Conservation (phyloP, 2,329 filamentous ascomycete genomes). For the Calycina herbarum region DNA sequence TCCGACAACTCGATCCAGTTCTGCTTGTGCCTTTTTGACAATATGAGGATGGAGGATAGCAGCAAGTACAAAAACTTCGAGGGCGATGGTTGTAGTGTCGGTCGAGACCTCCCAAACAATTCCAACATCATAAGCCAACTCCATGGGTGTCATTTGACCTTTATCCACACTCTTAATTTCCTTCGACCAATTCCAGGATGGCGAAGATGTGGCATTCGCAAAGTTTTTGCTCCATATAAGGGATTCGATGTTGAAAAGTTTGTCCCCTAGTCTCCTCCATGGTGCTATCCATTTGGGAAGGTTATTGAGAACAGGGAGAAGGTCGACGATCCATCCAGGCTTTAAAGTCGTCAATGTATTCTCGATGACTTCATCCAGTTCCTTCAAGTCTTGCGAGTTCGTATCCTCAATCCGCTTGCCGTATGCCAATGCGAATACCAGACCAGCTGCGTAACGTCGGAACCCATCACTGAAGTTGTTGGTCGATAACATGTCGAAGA, state of each 20-base stretch:
- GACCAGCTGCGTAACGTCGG: conserved; percentile 13
- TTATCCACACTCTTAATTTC: conserved; percentile 7
- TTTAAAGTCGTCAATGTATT: conserved; percentile 8
- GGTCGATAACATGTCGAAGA: conserved; percentile 15
- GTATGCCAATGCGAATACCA: conserved; percentile 14
- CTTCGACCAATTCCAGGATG: conserved; percentile 17
- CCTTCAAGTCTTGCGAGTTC: conserved; percentile 11
- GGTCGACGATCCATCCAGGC: conserved; percentile 15
- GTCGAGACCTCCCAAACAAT: conserved; percentile 16
- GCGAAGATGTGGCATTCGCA: conserved; percentile 6
- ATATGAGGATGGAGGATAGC: conserved; percentile 38
- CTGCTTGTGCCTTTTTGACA: conserved; percentile 47
- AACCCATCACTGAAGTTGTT: conserved; percentile 15
- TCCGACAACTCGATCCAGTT: conserved; percentile 50
- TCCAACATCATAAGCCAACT: conserved; percentile 17
- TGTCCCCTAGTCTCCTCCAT: conserved; percentile 13
- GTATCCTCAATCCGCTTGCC: conserved; percentile 9
- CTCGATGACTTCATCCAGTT: conserved; percentile 13
- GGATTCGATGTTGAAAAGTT: conserved; percentile 14
- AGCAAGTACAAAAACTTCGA: conserved; percentile 45
- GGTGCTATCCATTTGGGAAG: conserved; percentile 12
- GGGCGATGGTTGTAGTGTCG: conserved; percentile 13
- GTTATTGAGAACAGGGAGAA: conserved; percentile 12
- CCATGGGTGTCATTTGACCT: conserved; percentile 10
- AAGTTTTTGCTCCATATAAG: conserved; percentile 12